A percentile compares a stretch with the other conserved stretches of the same genome.
Conservation (phyloP, 164 flowering plant species). For the Echeveria elegans region DNA sequence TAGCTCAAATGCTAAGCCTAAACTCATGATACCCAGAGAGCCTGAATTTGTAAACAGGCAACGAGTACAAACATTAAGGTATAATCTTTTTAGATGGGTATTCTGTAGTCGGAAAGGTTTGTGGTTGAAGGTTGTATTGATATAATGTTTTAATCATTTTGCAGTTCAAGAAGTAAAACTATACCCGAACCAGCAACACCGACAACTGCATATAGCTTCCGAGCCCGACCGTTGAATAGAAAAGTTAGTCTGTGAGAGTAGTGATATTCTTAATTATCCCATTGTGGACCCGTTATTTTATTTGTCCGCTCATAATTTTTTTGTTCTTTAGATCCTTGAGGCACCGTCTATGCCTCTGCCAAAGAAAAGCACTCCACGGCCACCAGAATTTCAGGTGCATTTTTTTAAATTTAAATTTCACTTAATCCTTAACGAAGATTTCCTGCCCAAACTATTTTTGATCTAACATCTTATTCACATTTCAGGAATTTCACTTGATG, state of each 20-base stretch:
- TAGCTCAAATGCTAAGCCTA: constrained; percentile 29
- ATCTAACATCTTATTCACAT: constrained; percentile 4
- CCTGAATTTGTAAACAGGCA: constrained; percentile 79
- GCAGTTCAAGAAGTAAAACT: constrained; percentile 48
- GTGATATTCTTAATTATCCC: background rate
- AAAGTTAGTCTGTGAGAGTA: constrained; percentile 41
- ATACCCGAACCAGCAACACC: constrained; percentile 22
- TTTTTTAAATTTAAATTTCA: background rate
- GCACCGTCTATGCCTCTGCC: constrained; percentile 56
- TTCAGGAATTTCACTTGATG: constrained; percentile 71
- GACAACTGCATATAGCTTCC: constrained; percentile 35
- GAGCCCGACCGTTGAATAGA: constrained; percentile 82
- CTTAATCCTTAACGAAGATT: background rate
- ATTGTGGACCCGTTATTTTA: background rate
- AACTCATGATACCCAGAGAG: constrained; percentile 73
- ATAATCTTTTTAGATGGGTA: background rate
- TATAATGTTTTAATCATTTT: constrained; percentile 7
- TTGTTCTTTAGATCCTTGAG: constrained; percentile 59
- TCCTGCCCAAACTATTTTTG: background rate
- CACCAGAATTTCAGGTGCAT: constrained; percentile 77
- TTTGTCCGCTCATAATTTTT: background rate
- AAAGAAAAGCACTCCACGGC: constrained; percentile 50
- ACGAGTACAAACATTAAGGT: constrained; percentile 68
- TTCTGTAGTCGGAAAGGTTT: background rate
- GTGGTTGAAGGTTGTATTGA: background rate